A percentile compares a stretch with the other conserved stretches of the same genome.
Conservation (phyloP, 306 rosid species). For the Dryas alaskensis region DNA sequence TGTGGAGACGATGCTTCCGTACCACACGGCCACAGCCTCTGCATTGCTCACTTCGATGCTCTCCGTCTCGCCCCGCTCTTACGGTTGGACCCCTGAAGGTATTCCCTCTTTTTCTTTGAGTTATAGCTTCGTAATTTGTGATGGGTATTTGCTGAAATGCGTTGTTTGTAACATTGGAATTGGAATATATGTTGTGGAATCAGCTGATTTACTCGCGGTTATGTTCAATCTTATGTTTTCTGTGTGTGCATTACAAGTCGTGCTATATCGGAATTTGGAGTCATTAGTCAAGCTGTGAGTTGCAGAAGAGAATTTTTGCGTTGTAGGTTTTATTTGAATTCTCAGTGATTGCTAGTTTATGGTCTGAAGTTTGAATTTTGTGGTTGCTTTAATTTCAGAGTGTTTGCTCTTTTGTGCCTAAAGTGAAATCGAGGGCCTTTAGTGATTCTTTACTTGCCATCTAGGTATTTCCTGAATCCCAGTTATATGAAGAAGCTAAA, state of each 20-base stretch:
- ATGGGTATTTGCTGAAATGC: not conserved
- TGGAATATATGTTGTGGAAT: not conserved
- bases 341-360: not conserved
- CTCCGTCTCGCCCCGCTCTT: slow-evolving; percentile 63
- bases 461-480: not conserved
- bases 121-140: not conserved
- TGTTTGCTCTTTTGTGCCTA: not conserved
- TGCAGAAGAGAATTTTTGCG: not conserved
- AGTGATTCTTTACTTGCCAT: not conserved
- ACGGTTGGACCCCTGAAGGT: slow-evolving; percentile 90
- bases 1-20: slow-evolving; percentile 81
- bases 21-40: slow-evolving; percentile 84
- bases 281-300: not conserved
- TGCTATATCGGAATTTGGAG: not conserved
- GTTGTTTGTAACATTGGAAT: slow-evolving; percentile 5
- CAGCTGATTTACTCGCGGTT: not conserved
- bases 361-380: not conserved
- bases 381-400: not conserved
- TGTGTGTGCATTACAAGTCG: not conserved
- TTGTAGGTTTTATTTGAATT: not conserved
- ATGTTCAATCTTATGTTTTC: not conserved
- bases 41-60: slow-evolving; percentile 92
- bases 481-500: not conserved
- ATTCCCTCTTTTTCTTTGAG: slow-evolving; percentile 12
- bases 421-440: slow-evolving; percentile 7